Conservation (phyloP, 2,329 filamentous ascomycete genomes). For the Sarocladiaceae sp. region DNA sequence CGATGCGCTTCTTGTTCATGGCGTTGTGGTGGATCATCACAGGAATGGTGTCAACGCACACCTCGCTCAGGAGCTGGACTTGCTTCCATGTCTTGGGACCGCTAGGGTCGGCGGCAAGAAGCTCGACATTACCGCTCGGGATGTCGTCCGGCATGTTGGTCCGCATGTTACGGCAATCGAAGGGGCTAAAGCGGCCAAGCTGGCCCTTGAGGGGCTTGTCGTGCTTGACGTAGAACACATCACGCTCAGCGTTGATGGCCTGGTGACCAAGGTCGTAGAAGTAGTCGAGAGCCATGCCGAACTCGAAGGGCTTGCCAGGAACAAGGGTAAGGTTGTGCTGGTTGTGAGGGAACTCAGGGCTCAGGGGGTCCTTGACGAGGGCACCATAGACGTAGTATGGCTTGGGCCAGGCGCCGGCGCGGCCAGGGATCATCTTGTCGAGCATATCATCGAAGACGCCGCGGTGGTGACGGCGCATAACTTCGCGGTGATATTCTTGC, state of each 20-base stretch:
- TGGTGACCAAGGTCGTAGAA: conserved; percentile 21
- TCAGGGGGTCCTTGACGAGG: conserved; percentile 16
- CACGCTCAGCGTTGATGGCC: conserved; percentile 17
- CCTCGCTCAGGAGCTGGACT: conserved; percentile 21
- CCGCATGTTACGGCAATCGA: conserved; percentile 18
- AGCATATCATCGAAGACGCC: conserved; percentile 10
- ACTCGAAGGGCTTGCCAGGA: conserved; percentile 17
- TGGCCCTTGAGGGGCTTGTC: conserved; percentile 15
- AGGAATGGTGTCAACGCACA: conserved; percentile 21
- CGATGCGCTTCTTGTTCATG: conserved; percentile 15
- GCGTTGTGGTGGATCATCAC: conserved; percentile 24
- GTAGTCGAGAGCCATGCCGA: conserved; percentile 22
- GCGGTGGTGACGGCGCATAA: conserved; percentile 21
- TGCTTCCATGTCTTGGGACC: conserved; percentile 17
- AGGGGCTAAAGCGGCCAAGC: conserved; percentile 15
- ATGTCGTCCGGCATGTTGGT: conserved; percentile 12
- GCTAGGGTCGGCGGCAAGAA: conserved; percentile 6
- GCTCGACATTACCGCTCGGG: conserved; percentile 8
- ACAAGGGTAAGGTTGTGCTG: conserved; percentile 14
- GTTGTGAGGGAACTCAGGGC: conserved; percentile 20
- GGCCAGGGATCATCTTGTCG: conserved; percentile 16
- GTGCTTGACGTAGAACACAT: conserved; percentile 29
- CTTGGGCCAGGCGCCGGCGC: conserved; percentile 17
- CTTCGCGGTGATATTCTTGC: conserved; percentile 23
- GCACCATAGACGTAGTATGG: conserved; percentile 13